These are phyloP conservation scores for Colletotrichum sp. DNA, from an alignment of 2,329 filamentous ascomycete species.

Conservation along the genomic window DNA sequence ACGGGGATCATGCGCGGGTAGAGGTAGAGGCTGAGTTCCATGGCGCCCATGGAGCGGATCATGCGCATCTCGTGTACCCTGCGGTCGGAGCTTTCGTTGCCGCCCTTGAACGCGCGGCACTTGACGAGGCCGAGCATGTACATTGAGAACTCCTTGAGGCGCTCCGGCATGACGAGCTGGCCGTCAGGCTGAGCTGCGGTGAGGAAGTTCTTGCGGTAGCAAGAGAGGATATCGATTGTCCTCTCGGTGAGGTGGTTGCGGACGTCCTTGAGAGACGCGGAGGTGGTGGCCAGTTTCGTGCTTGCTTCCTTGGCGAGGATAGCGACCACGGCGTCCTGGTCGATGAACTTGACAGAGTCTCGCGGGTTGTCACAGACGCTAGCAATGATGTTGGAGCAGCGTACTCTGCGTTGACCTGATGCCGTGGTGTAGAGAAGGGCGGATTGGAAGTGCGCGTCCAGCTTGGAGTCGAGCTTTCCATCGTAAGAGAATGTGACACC, in stretches of 20 bases:
- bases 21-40: constrained; percentile 88
- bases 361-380: constrained; percentile 86
- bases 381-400: constrained; percentile 92
- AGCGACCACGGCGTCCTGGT: constrained; percentile 90
- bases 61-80: constrained; percentile 90
- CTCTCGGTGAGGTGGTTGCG: constrained; percentile 85
- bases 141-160: constrained; percentile 96
- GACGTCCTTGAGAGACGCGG: constrained; percentile 81
- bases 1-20: constrained; percentile 93
- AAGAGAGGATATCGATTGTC: constrained; percentile 88
- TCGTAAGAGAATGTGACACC: constrained; percentile 93
- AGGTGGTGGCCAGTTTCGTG: constrained; percentile 76
- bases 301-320: constrained; percentile 94
- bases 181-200: constrained; percentile 83
- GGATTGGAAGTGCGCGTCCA: constrained; percentile 97
- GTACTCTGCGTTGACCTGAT: constrained; percentile 84
- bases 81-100: constrained; percentile 88
- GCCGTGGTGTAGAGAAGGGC: constrained; percentile 94
- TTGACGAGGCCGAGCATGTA: constrained; percentile 92
- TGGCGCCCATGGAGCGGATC: constrained; percentile 84
- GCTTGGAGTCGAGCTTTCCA: constrained; percentile 94
- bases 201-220: constrained; percentile 91
- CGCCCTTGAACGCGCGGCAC: constrained; percentile 90
- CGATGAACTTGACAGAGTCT: constrained; percentile 89
- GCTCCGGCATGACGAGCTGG: constrained; percentile 93